Percentiles rank a stretch among this genome's conserved stretches.
These are phyloP conservation scores for Amphichorda felina DNA, from an alignment of 2,329 filamentous ascomycete genomes.

Conservation along the genomic window DNA sequence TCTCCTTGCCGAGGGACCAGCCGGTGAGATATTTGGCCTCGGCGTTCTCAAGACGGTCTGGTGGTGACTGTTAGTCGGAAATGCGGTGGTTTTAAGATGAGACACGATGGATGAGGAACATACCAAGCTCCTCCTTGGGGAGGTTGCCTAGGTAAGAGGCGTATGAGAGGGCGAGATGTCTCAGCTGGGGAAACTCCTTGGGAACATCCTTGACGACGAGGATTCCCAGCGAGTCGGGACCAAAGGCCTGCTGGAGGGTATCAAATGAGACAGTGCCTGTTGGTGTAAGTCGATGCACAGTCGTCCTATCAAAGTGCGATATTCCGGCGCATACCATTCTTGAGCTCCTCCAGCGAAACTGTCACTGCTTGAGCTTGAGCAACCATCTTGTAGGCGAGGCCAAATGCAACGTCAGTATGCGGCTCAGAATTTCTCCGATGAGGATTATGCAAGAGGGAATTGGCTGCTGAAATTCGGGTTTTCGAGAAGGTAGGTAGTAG, in stretches of 20 bases:
- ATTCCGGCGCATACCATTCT: too few relatives aligned
- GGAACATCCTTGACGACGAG: conserved; percentile 86
- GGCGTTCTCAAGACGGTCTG: conserved; percentile 45
- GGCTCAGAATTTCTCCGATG: too few relatives aligned
- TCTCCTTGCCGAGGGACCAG: conserved; percentile 77
- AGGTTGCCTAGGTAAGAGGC: conserved; percentile 83
- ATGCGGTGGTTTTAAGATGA: background rate
- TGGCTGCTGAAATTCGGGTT: too few relatives aligned
- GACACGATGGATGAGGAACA: conserved; percentile 7
- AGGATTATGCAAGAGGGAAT: too few relatives aligned
- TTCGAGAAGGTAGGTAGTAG: too few relatives aligned
- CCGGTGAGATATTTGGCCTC: conserved; percentile 55
- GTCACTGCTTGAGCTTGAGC: conserved; percentile 42
- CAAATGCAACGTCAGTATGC: too few relatives aligned
- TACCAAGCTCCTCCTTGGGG: conserved; percentile 58
- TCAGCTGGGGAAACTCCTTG: conserved; percentile 54
- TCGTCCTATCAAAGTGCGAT: background rate
- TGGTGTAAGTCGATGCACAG: conserved; percentile 1
- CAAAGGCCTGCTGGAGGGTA: conserved; percentile 69
- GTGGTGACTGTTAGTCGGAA: conserved; percentile 17
- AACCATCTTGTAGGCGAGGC: conserved; percentile 1
- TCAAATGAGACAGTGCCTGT: conserved; percentile 56
- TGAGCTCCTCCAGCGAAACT: conserved; percentile 49
- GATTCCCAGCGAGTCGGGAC: conserved; percentile 81
- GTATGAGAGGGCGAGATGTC: conserved; percentile 68